Conservation (phyloP, 805 yeast species). For the Maudiozyma pseudohumilis region DNA sequence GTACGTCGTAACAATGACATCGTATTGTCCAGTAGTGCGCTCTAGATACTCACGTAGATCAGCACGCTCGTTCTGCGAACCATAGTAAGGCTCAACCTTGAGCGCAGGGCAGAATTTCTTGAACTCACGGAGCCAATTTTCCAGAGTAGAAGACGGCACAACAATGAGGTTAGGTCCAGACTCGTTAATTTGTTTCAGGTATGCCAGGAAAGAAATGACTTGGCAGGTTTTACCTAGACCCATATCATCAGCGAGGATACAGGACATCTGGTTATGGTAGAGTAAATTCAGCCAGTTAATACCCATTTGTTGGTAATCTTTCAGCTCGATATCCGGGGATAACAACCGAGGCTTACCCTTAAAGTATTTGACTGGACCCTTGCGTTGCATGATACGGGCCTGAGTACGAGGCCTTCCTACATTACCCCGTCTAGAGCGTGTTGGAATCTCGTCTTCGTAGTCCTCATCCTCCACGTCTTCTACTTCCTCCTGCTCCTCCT, state of each 20-base stretch:
- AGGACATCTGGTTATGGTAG: constrained; percentile 69
- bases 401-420: constrained; percentile 6
- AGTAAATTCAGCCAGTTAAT: constrained; percentile 82
- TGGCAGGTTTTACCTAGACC: constrained; percentile 96
- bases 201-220: constrained; percentile 85
- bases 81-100: constrained; percentile 87
- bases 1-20: constrained; percentile 91
- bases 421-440: constrained; percentile 16
- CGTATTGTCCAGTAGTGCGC: constrained; percentile 47
- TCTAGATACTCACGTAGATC: constrained; percentile 65
- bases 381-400: constrained; percentile 6
- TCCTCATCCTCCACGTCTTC: constrained; percentile 28
- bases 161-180: constrained; percentile 84
- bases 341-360: constrained; percentile 63
- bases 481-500: constrained; percentile 23
- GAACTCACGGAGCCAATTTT: constrained; percentile 95
- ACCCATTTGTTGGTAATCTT: constrained; percentile 94
- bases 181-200: constrained; percentile 52
- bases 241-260: constrained; percentile 98
- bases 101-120: constrained; percentile 76
- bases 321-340: constrained; percentile 54
- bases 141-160: constrained; percentile 93
- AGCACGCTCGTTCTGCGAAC: constrained; percentile 73
- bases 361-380: constrained; percentile 36
- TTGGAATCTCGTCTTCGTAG: constrained; percentile 22